Evolutionary conservation across 192 early-diverging fungal genomes (phyloP), one percentile per base, ranked within the genome.

Genomic region (Glomus cerebriforme): DNA sequence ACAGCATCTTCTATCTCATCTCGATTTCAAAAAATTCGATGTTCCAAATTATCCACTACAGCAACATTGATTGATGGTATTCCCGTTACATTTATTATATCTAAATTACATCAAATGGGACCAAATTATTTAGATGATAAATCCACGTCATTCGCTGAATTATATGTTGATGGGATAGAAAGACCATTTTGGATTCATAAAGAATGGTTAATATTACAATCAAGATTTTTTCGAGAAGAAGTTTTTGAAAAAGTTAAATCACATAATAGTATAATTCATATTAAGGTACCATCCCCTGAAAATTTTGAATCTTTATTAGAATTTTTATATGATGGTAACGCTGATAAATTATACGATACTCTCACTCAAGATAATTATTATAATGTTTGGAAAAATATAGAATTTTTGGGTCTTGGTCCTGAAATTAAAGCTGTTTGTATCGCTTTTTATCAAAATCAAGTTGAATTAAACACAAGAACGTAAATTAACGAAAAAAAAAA

Each of bases 171-270:
- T 45, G 71, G 71, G 17, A 73, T 73, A n/a, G 43, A 43, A 10
- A 58, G 34, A 54, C 37, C 71, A 3, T 73, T 73, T 37, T 73
- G 71, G 71, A 24, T 73, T n/a, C 71, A 73, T 58, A 73, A 54
- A 49, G 71, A 73, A 73, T 73, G 22, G n/a, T n/a, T 73, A 12
- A 39, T 54, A 58, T 27, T 58, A 10, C 71, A 73, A 73, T 73
- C 71, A 58, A 73, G 24, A 2, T 73, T 73, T 24, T 73, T 73
- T 58, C 24, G 58, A 17, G 26, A 73, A 17, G 26, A 32, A 19
- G 22, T 73, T 45, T 73, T 73, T 22, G 68, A 39, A 24, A 31
- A 9, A 1, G 27, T 49, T 26, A 27, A 73, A 69, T 6, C 8
- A 31, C 58, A 27, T 10, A n/a, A 39, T 19, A 37, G 8, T 26